A percentile compares a stretch with the other conserved stretches of the same genome.
Conservation (phyloP, 108 stramenopile genomes). For the Hondaea fermentalgiana region DNA sequence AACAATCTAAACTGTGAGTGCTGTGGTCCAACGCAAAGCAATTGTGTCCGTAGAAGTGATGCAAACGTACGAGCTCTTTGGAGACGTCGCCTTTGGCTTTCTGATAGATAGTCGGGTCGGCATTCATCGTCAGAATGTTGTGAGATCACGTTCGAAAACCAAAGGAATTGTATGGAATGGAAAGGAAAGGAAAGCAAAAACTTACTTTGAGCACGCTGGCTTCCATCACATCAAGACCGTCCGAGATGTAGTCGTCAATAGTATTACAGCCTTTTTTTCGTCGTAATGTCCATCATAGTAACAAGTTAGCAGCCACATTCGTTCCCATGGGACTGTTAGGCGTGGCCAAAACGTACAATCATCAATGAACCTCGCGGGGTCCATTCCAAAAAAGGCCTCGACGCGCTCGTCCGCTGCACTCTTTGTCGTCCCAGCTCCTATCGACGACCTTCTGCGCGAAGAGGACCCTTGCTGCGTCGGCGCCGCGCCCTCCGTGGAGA, state of each 20-base stretch:
- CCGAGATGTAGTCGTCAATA: conserved; percentile 15
- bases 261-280: not conserved
- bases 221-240: not conserved
- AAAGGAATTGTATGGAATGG: not conserved
- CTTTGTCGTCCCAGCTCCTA: not conserved
- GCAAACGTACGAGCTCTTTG: not conserved
- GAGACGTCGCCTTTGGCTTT: not conserved
- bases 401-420: not conserved
- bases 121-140: not conserved
- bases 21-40: not conserved
- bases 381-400: conserved; percentile 3
- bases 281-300: no score
- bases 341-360: not conserved
- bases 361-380: not conserved
- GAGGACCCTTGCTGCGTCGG: not conserved
- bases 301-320: no score
- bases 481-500: not conserved
- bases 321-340: no score
- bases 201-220: not conserved
- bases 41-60: not conserved
- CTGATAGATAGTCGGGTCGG: not conserved
- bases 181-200: not conserved
- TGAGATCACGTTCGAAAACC: no score
- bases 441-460: not conserved
- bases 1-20: not conserved